Evolutionary conservation across 2,329 filamentous ascomycete species (phyloP).

Genomic region (Apiospora pterosperma): DNA sequence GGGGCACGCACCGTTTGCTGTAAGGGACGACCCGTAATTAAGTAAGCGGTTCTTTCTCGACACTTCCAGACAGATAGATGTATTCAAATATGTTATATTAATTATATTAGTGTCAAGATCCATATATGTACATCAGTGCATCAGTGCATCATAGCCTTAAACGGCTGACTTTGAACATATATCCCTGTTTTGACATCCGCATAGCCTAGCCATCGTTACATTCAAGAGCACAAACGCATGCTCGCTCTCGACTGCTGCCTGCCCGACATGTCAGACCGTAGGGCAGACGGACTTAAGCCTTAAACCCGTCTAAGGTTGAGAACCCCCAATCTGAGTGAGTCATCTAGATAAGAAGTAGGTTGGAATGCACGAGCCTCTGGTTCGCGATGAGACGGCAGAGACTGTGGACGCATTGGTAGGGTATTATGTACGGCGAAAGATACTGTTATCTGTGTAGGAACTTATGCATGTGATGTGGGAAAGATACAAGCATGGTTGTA

Average conservation of each 20-base stretch:
- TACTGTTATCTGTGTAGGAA: too few relatives aligned
- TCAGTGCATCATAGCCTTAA: too few relatives aligned
- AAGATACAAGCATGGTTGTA: not conserved
- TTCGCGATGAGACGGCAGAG: not conserved
- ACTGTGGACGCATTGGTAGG: not conserved
- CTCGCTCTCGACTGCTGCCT: not conserved
- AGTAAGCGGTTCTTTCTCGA: not conserved
- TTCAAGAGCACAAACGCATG: not conserved
- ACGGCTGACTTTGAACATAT: too few relatives aligned
- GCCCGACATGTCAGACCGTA: not conserved
- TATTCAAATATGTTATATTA: too few relatives aligned
- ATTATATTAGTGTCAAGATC: too few relatives aligned
- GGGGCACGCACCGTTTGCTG: not conserved
- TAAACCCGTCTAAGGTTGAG: not conserved
- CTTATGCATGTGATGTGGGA: not conserved
- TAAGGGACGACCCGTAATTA: not conserved
- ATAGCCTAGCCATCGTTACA: too few relatives aligned
- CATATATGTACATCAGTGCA: too few relatives aligned
- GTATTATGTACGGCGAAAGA: not conserved
- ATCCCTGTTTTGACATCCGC: too few relatives aligned
- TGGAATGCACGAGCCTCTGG: not conserved
- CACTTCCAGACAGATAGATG: too few relatives aligned
- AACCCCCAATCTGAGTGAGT: not conserved
- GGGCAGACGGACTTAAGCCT: not conserved
- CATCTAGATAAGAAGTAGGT: not conserved